A percentile compares a stretch with the other conserved stretches of the same genome.
Conservation (phyloP, 2,329 filamentous ascomycete species). For the Neofusicoccum ribis region DNA sequence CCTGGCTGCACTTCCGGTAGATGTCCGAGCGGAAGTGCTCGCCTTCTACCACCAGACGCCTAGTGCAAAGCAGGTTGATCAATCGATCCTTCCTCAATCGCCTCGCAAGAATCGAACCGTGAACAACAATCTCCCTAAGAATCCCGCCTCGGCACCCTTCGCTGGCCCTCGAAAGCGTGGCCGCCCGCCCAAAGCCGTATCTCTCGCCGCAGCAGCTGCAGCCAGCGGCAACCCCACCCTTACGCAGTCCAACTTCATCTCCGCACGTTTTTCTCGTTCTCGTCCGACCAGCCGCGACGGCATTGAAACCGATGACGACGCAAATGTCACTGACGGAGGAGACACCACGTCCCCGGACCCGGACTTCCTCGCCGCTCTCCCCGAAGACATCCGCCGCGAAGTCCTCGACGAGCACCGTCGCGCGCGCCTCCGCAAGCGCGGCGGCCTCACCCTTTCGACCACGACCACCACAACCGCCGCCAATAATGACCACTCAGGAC, state of each 20-base stretch:
- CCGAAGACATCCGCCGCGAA: conserved; percentile 76
- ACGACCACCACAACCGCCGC: background rate
- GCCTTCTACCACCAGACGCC: conserved; percentile 59
- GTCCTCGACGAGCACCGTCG: conserved; percentile 73
- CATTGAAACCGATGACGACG: conserved; percentile 29
- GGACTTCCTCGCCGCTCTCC: conserved; percentile 78
- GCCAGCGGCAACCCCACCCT: conserved; percentile 52
- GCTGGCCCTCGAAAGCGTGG: conserved; percentile 61
- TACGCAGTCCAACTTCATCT: conserved; percentile 73
- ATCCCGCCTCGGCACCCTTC: conserved; percentile 55
- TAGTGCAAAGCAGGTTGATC: conserved; percentile 21
- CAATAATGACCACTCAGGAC: conserved; percentile 2
- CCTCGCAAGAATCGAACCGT: conserved; percentile 56
- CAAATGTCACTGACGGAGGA: background rate
- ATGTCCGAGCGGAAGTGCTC: conserved; percentile 81
- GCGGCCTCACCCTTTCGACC: background rate
- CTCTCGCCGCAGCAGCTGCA: conserved; percentile 44
- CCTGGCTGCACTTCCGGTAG: conserved; percentile 78
- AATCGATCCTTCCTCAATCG: conserved; percentile 44
- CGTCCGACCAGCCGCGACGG: conserved; percentile 30
- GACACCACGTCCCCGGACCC: conserved; percentile 37
- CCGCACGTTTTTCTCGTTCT: conserved; percentile 26
- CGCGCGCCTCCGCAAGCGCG: conserved; percentile 45
- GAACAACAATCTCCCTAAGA: conserved; percentile 45
- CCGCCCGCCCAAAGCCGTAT: conserved; percentile 41